phyloP scores from a whole-genome alignment of 495 filamentous ascomycete genomes.

The Aspergillus campestris region DNA sequence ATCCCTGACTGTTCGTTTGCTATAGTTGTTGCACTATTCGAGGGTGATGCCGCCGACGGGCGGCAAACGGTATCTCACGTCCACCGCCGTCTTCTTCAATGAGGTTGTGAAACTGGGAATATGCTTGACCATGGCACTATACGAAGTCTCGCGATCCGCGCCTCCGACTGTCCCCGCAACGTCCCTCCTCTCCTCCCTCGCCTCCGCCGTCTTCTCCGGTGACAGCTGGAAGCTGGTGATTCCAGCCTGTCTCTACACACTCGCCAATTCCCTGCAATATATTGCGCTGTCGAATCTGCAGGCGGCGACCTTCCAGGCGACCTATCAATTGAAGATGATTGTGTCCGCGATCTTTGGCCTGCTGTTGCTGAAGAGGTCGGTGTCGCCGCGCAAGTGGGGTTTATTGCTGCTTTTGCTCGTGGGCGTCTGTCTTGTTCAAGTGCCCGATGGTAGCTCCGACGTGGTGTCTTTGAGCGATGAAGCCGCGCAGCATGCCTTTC shows the following conservation, averaged over 20 bases:
- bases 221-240: slow-evolving; percentile 96
- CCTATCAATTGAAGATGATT: slow-evolving; percentile 89
- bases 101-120: slow-evolving; percentile 87
- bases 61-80: slow-evolving; percentile 82
- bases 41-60: slow-evolving; percentile 76
- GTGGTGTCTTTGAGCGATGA: slow-evolving; percentile 46
- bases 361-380: slow-evolving; percentile 57
- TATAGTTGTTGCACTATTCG: slow-evolving; percentile 83
- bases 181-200: slow-evolving; percentile 71
- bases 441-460: slow-evolving; percentile 49
- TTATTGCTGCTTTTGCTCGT: slow-evolving; percentile 69
- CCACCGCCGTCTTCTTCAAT: slow-evolving; percentile 89
- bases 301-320: slow-evolving; percentile 84
- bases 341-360: slow-evolving; percentile 87
- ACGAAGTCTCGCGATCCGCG: slow-evolving; percentile 70
- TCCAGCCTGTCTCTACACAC: slow-evolving; percentile 78
- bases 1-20: slow-evolving; percentile 10
- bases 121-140: slow-evolving; percentile 75
- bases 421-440: slow-evolving; percentile 81
- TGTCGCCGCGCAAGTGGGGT: slow-evolving; percentile 67
- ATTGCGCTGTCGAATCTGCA: slow-evolving; percentile 85
- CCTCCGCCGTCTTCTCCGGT: slow-evolving; percentile 71
- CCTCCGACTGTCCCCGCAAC: slow-evolving; percentile 70
- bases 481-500: slow-evolving; percentile 50
- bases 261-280: slow-evolving; percentile 89